Evolutionary conservation across 2,329 filamentous ascomycete genomes (phyloP).

Genomic region (Talaromyces sp.): DNA sequence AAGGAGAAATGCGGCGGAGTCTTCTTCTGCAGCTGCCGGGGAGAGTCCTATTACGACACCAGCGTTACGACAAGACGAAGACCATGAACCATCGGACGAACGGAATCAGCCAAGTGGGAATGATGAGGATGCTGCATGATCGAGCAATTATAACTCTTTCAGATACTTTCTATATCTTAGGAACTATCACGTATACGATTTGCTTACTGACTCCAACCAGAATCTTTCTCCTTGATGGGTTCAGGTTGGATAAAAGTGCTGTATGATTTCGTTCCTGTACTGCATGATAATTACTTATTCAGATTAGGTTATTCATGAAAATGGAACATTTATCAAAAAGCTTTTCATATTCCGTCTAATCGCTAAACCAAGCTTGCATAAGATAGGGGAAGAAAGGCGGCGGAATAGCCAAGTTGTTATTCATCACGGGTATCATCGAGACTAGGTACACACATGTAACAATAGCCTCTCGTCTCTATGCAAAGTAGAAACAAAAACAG

Average conservation of each 20-base stretch:
- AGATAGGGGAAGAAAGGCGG: background rate
- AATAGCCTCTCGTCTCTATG: background rate
- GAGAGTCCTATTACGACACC: conserved; percentile 8
- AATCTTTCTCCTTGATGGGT: background rate
- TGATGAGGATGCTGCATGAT: conserved; percentile 1
- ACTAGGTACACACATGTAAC: background rate
- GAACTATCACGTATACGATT: background rate
- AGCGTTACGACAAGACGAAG: background rate
- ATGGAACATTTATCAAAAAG: background rate
- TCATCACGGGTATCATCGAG: too few species aligned
- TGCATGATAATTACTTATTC: too few species aligned
- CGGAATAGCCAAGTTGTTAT: too few species aligned
- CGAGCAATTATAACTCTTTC: too few species aligned
- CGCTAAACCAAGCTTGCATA: background rate
- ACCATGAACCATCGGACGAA: background rate
- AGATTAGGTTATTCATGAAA: background rate
- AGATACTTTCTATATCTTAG: background rate
- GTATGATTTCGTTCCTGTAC: background rate
- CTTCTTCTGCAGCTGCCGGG: conserved; percentile 3
- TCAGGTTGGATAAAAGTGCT: background rate
- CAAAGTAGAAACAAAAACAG: background rate
- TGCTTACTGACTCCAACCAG: background rate
- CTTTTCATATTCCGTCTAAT: background rate
- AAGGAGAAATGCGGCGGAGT: conserved; percentile 20
- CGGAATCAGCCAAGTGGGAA: background rate